A percentile compares a stretch with the other conserved stretches of the same genome.
Evolutionary conservation across 805 yeast species (phyloP).

Genomic region (Candida awuae): DNA sequence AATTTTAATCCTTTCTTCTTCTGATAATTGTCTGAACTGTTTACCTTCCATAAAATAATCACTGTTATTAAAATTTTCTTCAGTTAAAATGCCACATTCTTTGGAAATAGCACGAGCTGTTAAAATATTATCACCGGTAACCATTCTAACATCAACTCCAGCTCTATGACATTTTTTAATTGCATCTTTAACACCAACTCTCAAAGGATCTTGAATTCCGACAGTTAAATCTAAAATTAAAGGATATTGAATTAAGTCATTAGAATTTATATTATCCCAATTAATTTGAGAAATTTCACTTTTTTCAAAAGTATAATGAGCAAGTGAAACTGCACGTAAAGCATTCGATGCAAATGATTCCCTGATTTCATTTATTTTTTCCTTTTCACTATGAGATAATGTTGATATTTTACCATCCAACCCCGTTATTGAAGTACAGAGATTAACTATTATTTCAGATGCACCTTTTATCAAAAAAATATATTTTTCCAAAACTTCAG

Average conservation of each 20-base stretch:
- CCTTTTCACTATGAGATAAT: not conserved
- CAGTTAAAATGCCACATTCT: conserved; percentile 68
- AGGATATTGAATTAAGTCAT: conserved; percentile 8
- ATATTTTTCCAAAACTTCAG: conserved; percentile 35
- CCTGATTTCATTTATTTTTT: conserved; percentile 24
- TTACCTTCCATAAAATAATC: conserved; percentile 90
- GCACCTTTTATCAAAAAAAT: conserved; percentile 86
- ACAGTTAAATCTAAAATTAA: conserved; percentile 64
- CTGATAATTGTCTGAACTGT: conserved; percentile 58
- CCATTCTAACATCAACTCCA: conserved; percentile 95
- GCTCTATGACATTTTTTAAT: conserved; percentile 80
- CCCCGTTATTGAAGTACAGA: conserved; percentile 36
- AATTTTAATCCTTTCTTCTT: conserved; percentile 44
- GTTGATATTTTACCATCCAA: conserved; percentile 3
- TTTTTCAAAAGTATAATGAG: conserved; percentile 57
- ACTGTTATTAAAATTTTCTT: conserved; percentile 44
- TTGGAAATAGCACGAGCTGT: conserved; percentile 90
- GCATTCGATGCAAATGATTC: conserved; percentile 65
- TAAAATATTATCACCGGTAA: conserved; percentile 88
- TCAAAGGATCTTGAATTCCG: conserved; percentile 92
- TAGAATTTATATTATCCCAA: conserved; percentile 34
- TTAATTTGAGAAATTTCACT: conserved; percentile 18
- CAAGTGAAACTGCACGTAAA: conserved; percentile 81
- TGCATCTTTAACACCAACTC: conserved; percentile 85
- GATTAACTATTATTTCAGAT: conserved; percentile 71